A percentile compares a stretch with the other conserved stretches of the same genome.
phyloP scores from a whole-genome alignment of 1,284 basidiomycete species.

The Naganishia cerealis region DNA sequence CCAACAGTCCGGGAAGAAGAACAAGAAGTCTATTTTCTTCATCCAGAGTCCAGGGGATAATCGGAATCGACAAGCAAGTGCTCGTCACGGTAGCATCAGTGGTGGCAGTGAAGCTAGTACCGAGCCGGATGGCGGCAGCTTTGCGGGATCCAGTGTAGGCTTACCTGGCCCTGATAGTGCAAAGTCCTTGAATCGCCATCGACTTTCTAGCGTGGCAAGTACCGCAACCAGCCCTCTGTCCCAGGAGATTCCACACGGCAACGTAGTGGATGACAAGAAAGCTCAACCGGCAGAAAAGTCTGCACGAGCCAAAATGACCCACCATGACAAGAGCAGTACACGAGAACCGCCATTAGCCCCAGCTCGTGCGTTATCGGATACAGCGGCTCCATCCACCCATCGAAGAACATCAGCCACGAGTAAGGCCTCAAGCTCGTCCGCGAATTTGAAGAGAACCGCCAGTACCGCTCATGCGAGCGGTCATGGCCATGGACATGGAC shows the following conservation, averaged over 20 bases:
- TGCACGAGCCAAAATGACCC: background rate
- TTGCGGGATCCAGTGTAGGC: conserved; percentile 26
- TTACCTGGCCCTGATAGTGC: background rate
- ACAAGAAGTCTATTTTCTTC: conserved; percentile 36
- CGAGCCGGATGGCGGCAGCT: conserved; percentile 24
- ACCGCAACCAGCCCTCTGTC: conserved; percentile 20
- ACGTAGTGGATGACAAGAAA: conserved; percentile 6
- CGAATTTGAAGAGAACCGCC: conserved; percentile 11
- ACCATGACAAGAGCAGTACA: background rate
- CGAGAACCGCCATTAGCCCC: background rate
- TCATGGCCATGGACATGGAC: conserved; percentile 6
- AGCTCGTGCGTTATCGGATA: conserved; percentile 6
- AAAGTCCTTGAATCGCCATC: conserved; percentile 1
- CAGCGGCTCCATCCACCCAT: background rate
- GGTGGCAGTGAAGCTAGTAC: conserved; percentile 30
- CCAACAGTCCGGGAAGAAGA: conserved; percentile 26
- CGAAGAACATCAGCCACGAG: conserved; percentile 15
- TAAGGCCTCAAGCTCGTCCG: conserved; percentile 1
- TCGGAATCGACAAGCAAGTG: conserved; percentile 1
- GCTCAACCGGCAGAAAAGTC: background rate
- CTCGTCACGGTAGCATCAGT: conserved; percentile 28
- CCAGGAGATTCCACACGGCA: background rate
- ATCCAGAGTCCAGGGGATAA: conserved; percentile 33
- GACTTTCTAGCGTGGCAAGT: background rate
- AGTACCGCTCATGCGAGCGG: conserved; percentile 13